These are phyloP conservation scores for Nothopassalora personata DNA, from an alignment of 2,329 filamentous ascomycete species.

Conservation along the genomic window DNA sequence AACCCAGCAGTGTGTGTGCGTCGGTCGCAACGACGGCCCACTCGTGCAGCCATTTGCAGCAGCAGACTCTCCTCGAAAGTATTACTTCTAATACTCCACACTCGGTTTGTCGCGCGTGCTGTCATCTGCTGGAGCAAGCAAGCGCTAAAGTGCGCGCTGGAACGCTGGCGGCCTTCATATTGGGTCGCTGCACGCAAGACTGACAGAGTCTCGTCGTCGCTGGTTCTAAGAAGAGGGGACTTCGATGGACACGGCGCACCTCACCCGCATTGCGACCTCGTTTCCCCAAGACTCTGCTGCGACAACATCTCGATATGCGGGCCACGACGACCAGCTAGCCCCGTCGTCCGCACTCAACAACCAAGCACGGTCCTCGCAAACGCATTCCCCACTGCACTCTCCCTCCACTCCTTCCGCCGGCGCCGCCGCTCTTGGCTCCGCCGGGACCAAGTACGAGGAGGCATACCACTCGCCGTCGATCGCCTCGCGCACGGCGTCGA, in stretches of 20 bases:
- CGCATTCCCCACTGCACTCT: background rate
- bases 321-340: background rate
- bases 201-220: background rate
- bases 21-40: background rate
- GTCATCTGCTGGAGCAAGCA: background rate
- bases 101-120: background rate
- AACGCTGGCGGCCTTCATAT: background rate
- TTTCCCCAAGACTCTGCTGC: background rate
- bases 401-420: background rate
- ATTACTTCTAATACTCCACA: too few relatives aligned
- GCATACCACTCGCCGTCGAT: conserved; percentile 16
- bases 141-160: background rate
- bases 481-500: conserved; percentile 18
- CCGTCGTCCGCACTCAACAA: background rate
- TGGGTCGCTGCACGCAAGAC: background rate
- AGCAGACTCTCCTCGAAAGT: too few relatives aligned
- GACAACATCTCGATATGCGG: background rate
- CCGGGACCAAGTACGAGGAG: conserved; percentile 9
- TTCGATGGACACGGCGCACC: background rate
- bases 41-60: background rate
- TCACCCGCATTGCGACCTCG: background rate
- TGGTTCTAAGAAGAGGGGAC: background rate
- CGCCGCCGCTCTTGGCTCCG: background rate
- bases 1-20: background rate
- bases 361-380: background rate